phyloP scores from a whole-genome alignment of 495 filamentous ascomycete genomes.

The Talaromyces wortmannii region DNA sequence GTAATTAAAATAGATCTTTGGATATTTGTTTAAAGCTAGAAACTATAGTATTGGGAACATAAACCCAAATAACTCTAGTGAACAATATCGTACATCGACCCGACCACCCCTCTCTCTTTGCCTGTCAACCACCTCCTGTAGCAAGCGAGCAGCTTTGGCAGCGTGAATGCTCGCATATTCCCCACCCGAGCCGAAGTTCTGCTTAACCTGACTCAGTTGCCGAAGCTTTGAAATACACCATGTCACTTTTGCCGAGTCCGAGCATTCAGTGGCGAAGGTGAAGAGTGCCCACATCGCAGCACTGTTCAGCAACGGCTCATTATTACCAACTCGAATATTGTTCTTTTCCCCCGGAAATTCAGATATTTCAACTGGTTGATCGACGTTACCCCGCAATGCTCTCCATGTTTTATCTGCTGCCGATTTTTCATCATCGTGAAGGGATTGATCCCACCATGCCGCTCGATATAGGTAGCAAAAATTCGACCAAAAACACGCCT shows the following conservation, averaged over 20 bases:
- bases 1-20: neutral
- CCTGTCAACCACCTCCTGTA: neutral
- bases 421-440: neutral
- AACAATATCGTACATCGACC: neutral
- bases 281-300: neutral
- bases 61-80: neutral
- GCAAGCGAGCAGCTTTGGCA: neutral
- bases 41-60: neutral
- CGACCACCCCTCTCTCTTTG: neutral
- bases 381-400: neutral
- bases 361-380: neutral
- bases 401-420: neutral
- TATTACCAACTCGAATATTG: neutral
- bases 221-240: neutral
- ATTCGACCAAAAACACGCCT: neutral
- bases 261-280: neutral
- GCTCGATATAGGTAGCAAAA: neutral
- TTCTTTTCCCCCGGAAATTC: no score
- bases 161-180: neutral
- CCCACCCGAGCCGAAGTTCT: neutral
- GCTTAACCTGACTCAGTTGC: neutral
- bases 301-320: neutral
- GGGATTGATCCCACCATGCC: neutral
- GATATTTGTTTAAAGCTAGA: neutral
- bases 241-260: neutral